Conservation (phyloP, 345 rosid genomes). For the Reutealis trisperma region DNA sequence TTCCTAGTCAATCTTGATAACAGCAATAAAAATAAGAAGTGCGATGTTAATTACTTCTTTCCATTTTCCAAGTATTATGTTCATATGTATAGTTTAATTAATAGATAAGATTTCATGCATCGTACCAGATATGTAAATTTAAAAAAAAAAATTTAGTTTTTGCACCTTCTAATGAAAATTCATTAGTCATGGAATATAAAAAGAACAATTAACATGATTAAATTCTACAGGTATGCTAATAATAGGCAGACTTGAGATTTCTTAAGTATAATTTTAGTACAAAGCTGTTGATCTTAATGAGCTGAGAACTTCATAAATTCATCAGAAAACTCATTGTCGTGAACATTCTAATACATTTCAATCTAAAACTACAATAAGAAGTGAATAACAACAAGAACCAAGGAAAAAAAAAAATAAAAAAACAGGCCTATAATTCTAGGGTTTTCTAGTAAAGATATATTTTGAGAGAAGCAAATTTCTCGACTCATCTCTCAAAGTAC, state of each 20-base stretch:
- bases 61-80: no score
- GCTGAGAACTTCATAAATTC: slow-evolving; percentile 15
- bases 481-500: slow-evolving; percentile 5
- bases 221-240: no score
- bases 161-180: neutral
- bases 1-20: neutral
- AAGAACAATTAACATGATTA: no score
- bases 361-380: slow-evolving; percentile 10
- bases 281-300: slow-evolving; percentile 19
- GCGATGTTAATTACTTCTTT: neutral
- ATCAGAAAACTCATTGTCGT: slow-evolving; percentile 22
- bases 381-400: neutral
- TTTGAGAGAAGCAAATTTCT: slow-evolving; percentile 8
- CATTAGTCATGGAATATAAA: no score
- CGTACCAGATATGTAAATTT: no score
- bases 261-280: neutral
- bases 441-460: slow-evolving; percentile 22
- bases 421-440: slow-evolving; percentile 32
- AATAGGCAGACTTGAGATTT: neutral
- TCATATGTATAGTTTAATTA: no score
- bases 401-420: neutral
- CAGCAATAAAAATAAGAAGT: neutral
- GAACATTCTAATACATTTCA: slow-evolving; percentile 28
- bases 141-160: neutral
- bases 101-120: no score